Percentiles rank a stretch among this genome's conserved stretches.
Evolutionary conservation across 2,329 filamentous ascomycete genomes (phyloP).

Genomic region (Pseudogymnoascus sp.): DNA sequence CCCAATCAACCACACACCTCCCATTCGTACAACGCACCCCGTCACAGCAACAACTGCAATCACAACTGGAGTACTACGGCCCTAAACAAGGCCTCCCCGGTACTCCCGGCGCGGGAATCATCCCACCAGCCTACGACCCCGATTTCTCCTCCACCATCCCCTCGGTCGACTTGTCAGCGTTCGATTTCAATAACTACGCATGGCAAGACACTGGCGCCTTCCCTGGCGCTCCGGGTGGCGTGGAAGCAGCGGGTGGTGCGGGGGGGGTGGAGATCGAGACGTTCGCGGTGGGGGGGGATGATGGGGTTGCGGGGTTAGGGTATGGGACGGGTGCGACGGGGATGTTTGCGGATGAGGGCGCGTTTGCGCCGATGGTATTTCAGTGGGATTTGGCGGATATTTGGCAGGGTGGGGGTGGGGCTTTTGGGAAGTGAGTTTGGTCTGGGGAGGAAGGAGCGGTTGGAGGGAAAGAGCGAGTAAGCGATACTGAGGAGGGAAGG

Average conservation of each 20-base stretch:
- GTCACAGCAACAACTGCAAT: not conserved
- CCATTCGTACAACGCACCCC: not conserved
- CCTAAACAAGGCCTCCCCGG: not conserved
- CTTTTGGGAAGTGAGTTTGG: not conserved
- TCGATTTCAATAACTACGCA: not conserved
- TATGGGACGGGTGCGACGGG: not conserved
- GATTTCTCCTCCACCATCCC: not conserved
- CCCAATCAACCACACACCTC: not conserved
- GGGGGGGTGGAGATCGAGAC: not conserved
- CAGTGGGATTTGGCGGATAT: conserved; percentile 9
- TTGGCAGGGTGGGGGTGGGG: not conserved
- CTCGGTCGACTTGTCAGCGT: not conserved
- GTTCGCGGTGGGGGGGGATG: not conserved
- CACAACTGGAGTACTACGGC: not conserved
- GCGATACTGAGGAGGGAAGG: not conserved
- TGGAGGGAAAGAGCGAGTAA: not conserved
- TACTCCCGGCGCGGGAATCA: not conserved
- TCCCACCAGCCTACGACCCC: not conserved
- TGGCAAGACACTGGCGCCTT: not conserved
- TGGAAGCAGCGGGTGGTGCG: not conserved
- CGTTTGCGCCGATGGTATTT: not conserved
- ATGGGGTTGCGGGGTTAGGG: not conserved
- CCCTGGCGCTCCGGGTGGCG: not conserved
- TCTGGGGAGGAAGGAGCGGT: not conserved
- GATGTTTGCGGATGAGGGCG: not conserved